Evolutionary conservation across 805 yeast genomes (phyloP).

Genomic region (Candida ipomoeae): DNA sequence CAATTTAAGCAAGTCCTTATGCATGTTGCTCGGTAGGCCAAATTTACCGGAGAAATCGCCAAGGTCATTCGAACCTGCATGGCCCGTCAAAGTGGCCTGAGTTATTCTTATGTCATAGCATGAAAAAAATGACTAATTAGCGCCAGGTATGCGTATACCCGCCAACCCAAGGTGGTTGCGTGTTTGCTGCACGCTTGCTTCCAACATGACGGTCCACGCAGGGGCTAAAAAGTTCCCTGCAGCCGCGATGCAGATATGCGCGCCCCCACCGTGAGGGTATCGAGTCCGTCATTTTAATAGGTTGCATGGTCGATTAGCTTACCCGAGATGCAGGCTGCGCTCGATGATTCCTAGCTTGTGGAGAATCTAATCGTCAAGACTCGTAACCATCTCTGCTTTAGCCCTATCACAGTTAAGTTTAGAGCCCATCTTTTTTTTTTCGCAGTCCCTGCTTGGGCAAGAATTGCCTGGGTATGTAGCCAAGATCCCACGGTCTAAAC

Average conservation of each 20-base stretch:
- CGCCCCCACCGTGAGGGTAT: not conserved
- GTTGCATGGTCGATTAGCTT: conserved; percentile 4
- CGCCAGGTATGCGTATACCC: not conserved
- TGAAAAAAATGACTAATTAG: not conserved
- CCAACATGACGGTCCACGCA: conserved; percentile 1
- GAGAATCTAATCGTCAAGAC: not conserved
- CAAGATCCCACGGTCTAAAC: not conserved
- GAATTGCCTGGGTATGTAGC: not conserved
- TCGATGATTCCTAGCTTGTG: conserved; percentile 1
- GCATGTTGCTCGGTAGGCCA: not conserved
- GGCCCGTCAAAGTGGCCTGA: not conserved
- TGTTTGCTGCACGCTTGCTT: conserved; percentile 1
- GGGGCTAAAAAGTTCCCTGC: conserved; percentile 2
- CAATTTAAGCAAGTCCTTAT: not conserved
- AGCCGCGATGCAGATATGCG: conserved; percentile 4
- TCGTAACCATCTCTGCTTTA: not conserved
- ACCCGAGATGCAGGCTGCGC: not conserved
- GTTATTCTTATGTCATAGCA: not conserved
- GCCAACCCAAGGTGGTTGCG: not conserved
- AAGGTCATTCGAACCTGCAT: conserved; percentile 1
- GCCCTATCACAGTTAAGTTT: not conserved
- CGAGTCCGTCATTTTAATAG: not conserved
- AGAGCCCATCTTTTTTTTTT: conserved; percentile 1
- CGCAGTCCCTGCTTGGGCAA: conserved; percentile 1
- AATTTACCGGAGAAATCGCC: not conserved